A percentile compares a stretch with the other conserved stretches of the same genome.
Evolutionary conservation across 2,329 filamentous ascomycete genomes (phyloP).

Genomic region (Pseudocercospora macadamiae): DNA sequence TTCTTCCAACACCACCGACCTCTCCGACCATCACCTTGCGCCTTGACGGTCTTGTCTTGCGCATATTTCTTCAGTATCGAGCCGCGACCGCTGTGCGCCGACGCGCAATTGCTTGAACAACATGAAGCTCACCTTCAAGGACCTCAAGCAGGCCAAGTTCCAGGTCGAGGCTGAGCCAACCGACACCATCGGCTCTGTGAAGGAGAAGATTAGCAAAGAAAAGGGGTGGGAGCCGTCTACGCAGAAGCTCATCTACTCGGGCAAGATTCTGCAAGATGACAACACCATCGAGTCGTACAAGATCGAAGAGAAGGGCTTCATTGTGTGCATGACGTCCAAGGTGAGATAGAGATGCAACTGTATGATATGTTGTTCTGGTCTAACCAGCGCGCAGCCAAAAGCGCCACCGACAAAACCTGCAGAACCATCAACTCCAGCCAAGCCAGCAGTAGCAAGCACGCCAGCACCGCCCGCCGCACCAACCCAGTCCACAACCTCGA

Average conservation of each 20-base stretch:
- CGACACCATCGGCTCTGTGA: constrained; percentile 86
- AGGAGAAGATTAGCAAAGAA: constrained; percentile 87
- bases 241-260: constrained; percentile 98
- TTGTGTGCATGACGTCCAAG: constrained; percentile 98
- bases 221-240: constrained; percentile 91
- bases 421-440: constrained; percentile 61
- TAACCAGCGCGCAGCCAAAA: constrained; percentile 65
- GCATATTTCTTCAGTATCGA: constrained; percentile 8
- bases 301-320: constrained; percentile 99
- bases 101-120: constrained; percentile 20
- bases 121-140: constrained; percentile 78
- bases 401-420: constrained; percentile 53
- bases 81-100: background rate
- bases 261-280: constrained; percentile 97
- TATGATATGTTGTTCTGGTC: background rate
- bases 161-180: constrained; percentile 90
- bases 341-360: constrained; percentile 48
- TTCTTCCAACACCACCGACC: background rate
- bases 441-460: constrained; percentile 40
- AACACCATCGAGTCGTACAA: constrained; percentile 96
- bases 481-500: constrained; percentile 61
- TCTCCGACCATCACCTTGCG: background rate
- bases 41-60: background rate
- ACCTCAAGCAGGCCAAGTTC: constrained; percentile 99
- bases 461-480: constrained; percentile 49